Base-by-base conservation (phyloP, 805 yeast genomes). In the Barnettozyma sucrosica region DNA sequence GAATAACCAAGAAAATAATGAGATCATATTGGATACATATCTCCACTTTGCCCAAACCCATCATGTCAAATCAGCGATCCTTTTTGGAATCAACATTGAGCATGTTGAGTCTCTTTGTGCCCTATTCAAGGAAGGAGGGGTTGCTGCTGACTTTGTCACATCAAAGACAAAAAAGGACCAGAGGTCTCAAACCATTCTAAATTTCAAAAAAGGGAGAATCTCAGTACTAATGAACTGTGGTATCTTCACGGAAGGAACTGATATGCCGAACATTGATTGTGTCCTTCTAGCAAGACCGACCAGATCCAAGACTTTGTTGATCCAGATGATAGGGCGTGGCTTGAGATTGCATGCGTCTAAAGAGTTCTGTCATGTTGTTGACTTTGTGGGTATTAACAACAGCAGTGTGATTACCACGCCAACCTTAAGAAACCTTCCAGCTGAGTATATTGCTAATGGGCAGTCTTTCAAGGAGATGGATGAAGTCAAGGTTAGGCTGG, bases 291-390 rank as follows among this genome's bases (percentile, higher is more conserved):
- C 87, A 4, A 68, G 97, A 30, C 96, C 97, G 2, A 86, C 97
- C 0, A 74, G 74, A 49, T 89, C 97, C 1, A 67, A 80, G 28
- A 79, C 85, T 0, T 66, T 90, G 38, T 65, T 88, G 33, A 73
- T 81, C 16, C 98, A 90, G 61, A 90, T 90, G 96, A 75, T 90
- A 18, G 98, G 98, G 0, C 71, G 98, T 47, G 98, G 97, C 0
- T 66, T 90, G 36, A 67, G 98, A 33, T 54, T 78, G 13, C 80
- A 80, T 56, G 67, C 72, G 2, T 77, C 74, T 0, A 90, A 90
- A 58, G 63, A 71, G 2, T 68, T 71, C 50, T 89, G 97, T 57
- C 84, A 83, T 56, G 73, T 90, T 6, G 73, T 88, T 1, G 96
- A 89, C 61, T 79, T 89, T 64, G 86, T 81, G n/a, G 85, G 81